Base-by-base conservation (phyloP, 2,329 filamentous ascomycete genomes). In the Epichloe elymi region DNA sequence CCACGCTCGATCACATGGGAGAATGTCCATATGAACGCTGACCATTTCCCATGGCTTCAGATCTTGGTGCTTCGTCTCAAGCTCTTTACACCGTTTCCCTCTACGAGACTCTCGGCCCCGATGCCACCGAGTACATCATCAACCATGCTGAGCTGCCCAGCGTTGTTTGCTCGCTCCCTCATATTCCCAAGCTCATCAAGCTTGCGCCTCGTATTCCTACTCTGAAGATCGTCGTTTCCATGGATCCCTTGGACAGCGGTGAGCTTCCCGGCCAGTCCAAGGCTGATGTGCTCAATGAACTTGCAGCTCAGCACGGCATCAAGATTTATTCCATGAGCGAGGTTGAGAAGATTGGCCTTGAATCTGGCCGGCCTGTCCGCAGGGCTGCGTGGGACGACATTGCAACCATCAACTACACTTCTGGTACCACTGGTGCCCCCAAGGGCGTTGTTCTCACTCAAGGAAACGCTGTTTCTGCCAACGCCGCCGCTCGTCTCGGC, bases 121-220 rank as follows among this genome's bases (percentile, higher is more conserved):
- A 95, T 58, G 81, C 90, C 2, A 90, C 87, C 52, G 89, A 97
- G 70, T 97, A 87, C 71, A 96, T 98, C 67, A 85, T 97, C 71
- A 94, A 94, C 68, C 91, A 97, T 66, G 81, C 88, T 50, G 77
- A 83, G 55, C 72, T 97, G 51, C 68, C 75, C 53, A 87, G 83
- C 61, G 80, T 97, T 39, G 82, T 85, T 55, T 83, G 86, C 53
- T 89, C 86, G 30, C 73, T 96, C 44, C 80, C 82, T 42, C 90
- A 95, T 62, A 82, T 96, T 49, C 83, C 88, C 2, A 79, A 82
- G 15, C 77, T 96, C 50, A 74, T 96, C 55, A 90, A 89, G 72
- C 72, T 96, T 58, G 79, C 78, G 58, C 74, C 86, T n/a, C 78
- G 84, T 49, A 71, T 91, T 53, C 90, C 91, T 1, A 75, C 75